Percentiles rank a stretch among this genome's conserved stretches.
phyloP scores from a whole-genome alignment of 2,329 filamentous ascomycete species.

The Aureobasidium namibiae region DNA sequence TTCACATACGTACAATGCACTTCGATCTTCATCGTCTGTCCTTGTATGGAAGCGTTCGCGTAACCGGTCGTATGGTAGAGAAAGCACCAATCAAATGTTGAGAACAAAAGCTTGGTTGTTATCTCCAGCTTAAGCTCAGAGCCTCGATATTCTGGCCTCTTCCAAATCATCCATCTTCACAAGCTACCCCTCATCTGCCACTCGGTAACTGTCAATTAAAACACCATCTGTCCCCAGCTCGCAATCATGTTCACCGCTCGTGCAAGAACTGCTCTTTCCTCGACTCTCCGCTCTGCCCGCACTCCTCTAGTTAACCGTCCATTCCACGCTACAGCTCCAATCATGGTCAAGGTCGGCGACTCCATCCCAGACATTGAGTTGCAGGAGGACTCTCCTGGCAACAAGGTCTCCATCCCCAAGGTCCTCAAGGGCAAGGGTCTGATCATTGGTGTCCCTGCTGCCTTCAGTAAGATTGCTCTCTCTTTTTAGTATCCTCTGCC shows the following conservation, averaged over 20 bases:
- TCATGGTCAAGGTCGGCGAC: conserved; percentile 69
- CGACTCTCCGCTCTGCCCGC: conserved; percentile 16
- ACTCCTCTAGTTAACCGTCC: conserved; percentile 16
- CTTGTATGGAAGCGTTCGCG: neutral
- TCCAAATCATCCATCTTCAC: neutral
- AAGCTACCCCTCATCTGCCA: conserved; percentile 3
- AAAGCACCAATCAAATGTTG: neutral
- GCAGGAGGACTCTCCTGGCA: conserved; percentile 79
- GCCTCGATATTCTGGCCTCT: conserved; percentile 7
- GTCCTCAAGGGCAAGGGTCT: conserved; percentile 71
- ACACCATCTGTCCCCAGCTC: conserved; percentile 3
- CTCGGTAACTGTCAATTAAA: neutral
- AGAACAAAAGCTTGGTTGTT: conserved; percentile 3
- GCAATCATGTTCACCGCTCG: conserved; percentile 24
- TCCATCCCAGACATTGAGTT: conserved; percentile 67
- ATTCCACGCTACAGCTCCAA: conserved; percentile 59
- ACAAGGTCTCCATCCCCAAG: conserved; percentile 78
- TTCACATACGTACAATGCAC: neutral
- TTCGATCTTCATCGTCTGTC: neutral
- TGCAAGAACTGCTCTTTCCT: conserved; percentile 16
- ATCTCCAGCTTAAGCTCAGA: conserved; percentile 1
- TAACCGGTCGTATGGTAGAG: neutral
- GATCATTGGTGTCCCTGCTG: conserved; percentile 70
- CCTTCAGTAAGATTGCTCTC: conserved; percentile 28
- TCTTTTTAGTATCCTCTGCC: neutral